Base-by-base conservation (phyloP, 2,329 filamentous ascomycete species). In the Scedosporium boydii region DNA sequence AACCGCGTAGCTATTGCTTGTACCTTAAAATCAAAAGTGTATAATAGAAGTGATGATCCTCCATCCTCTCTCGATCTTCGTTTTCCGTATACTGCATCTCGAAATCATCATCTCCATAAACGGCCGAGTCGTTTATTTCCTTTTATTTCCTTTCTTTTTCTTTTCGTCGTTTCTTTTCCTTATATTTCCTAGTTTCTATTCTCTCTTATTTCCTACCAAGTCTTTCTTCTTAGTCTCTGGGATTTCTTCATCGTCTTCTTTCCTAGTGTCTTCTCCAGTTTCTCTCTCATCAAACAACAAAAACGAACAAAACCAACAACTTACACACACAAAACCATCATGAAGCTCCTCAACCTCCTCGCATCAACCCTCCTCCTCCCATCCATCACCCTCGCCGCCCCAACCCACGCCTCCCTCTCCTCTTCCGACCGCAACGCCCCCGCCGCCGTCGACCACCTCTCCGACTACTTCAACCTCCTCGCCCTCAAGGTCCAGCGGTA, bases 401-500 rank as follows among this genome's bases (percentile, higher is more conserved):
- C 77, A 7, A 73, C 76, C 58, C 80, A 78, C 66, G 82, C 81
- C 9, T 69, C 74, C 10, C 69, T 80, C 65, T 70, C 73, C 23
- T 62, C 66, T 53, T 62, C 72, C 57, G 77, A 77, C 66, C 64
- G 74, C 66, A 70, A 74, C 62, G 69, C 77, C 38, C 62, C 71
- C 23, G 74, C 73, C 53, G 75, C 75, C 21, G 67, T 81, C 63
- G 73, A 78, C 14, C 73, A 78, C n/a, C 70, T 87, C 60, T 82
- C 84, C 29, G 77, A 79, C 48, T 87, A 87, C 75, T 87, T 87
- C 76, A 82, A 83, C 70, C 72, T 83, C 67, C 71, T 87, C 64
- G 83, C 83, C 29, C 65, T 72, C 62, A 87, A 85, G 71, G 77
- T 84, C 55, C 76, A 82, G 68, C 72, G 75, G 29, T 77, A 76